Conservation (phyloP, 2,329 filamentous ascomycete genomes). For the Hypoxylon sp. region DNA sequence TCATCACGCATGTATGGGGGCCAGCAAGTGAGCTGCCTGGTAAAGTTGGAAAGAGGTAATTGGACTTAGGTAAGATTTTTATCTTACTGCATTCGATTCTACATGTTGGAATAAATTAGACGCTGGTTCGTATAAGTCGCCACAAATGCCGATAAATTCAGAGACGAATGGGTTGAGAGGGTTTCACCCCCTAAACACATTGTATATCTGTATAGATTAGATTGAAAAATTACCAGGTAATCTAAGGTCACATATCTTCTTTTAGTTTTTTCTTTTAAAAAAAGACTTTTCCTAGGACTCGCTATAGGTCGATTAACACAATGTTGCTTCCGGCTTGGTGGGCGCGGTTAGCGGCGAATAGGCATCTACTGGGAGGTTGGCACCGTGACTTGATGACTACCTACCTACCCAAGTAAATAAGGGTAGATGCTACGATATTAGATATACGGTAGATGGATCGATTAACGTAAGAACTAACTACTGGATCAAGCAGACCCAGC, state of each 20-base stretch:
- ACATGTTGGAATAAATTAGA: neutral
- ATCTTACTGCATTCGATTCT: neutral
- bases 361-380: neutral
- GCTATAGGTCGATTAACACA: neutral
- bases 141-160: neutral
- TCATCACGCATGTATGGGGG: neutral
- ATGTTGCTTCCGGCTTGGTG: neutral
- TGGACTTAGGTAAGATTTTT: neutral
- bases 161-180: neutral
- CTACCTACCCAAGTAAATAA: neutral
- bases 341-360: neutral
- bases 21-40: neutral
- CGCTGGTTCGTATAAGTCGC: constrained; percentile 1
- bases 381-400: neutral
- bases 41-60: neutral
- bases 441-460: neutral
- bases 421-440: neutral
- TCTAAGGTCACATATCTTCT: neutral
- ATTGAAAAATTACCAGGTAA: neutral
- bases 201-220: neutral
- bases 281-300: neutral
- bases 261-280: too few species aligned
- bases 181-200: neutral
- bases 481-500: constrained; percentile 8
- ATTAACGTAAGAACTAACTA: neutral